phyloP scores from a whole-genome alignment of 2,329 filamentous ascomycete species.

The Keithomyces neogunnii region DNA sequence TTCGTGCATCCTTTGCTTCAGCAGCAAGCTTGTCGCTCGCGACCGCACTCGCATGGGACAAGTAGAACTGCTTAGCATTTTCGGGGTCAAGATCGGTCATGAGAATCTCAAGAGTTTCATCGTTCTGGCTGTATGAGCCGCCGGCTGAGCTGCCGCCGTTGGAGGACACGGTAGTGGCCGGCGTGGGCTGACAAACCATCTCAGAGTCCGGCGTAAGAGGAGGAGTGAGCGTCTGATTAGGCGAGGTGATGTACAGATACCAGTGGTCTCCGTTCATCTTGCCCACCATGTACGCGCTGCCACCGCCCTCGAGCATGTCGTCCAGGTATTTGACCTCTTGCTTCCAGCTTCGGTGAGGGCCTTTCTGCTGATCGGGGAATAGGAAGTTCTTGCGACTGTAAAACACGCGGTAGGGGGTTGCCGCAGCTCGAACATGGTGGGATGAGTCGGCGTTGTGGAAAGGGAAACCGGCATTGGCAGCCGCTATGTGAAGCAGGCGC shows the following conservation, averaged over 20 bases:
- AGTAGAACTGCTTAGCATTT: slow-evolving; percentile 63
- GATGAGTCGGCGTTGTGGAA: slow-evolving; percentile 61
- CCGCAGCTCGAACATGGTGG: slow-evolving; percentile 62
- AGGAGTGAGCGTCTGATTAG: slow-evolving; percentile 70
- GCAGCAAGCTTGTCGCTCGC: slow-evolving; percentile 71
- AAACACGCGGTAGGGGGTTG: slow-evolving; percentile 90
- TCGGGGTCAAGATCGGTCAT: slow-evolving; percentile 65
- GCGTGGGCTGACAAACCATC: slow-evolving; percentile 24
- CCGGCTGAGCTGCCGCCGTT: slow-evolving; percentile 34
- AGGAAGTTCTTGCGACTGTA: slow-evolving; percentile 99
- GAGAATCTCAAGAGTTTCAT: slow-evolving; percentile 69
- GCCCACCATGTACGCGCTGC: slow-evolving; percentile 98
- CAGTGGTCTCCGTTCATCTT: slow-evolving; percentile 99
- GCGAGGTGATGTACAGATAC: slow-evolving; percentile 95
- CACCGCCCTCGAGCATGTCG: slow-evolving; percentile 81
- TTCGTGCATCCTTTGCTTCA: slow-evolving; percentile 55
- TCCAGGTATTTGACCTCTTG: slow-evolving; percentile 92
- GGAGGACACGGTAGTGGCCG: slow-evolving; percentile 44
- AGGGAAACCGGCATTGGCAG: slow-evolving; percentile 80
- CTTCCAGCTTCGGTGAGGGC: slow-evolving; percentile 94
- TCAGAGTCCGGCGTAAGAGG: slow-evolving; percentile 65
- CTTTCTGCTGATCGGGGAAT: slow-evolving; percentile 87
- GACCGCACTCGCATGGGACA: slow-evolving; percentile 73
- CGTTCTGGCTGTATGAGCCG: slow-evolving; percentile 38
- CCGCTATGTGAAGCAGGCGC: slow-evolving; percentile 86